Conservation (phyloP, 2,329 filamentous ascomycete genomes). For the Thelonectria rubi region DNA sequence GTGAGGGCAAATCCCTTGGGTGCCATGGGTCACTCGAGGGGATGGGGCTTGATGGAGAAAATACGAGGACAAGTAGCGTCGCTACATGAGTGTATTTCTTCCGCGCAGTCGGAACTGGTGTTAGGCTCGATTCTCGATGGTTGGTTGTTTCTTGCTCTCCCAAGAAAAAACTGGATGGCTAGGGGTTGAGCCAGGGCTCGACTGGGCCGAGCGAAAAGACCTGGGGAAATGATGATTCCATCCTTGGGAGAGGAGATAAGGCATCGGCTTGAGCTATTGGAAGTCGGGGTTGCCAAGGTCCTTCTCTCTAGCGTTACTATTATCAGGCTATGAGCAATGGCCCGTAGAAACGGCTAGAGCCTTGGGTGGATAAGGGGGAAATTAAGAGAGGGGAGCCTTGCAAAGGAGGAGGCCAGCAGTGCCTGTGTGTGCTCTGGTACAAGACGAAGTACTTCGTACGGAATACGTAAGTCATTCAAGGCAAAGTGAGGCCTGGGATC, state of each 20-base stretch:
- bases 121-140: not conserved
- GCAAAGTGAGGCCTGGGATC: not conserved
- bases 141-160: not conserved
- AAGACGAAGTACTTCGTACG: too few species aligned
- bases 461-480: not conserved
- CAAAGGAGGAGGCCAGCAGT: not conserved
- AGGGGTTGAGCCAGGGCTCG: conserved; percentile 14
- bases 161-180: not conserved
- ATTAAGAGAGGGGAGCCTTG: conserved; percentile 31
- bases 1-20: conserved; percentile 7
- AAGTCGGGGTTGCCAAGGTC: conserved; percentile 10
- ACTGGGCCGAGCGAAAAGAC: not conserved
- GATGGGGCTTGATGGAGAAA: conserved; percentile 18
- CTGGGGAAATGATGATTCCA: conserved; percentile 21
- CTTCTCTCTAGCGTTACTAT: conserved; percentile 14
- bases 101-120: not conserved
- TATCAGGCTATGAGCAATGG: conserved; percentile 13
- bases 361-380: conserved; percentile 33
- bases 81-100: not conserved
- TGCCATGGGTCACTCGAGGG: not conserved
- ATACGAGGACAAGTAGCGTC: conserved; percentile 25
- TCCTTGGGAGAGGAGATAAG: conserved; percentile 31
- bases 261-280: conserved; percentile 13
- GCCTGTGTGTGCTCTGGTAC: not conserved
- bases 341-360: conserved; percentile 17